These are phyloP conservation scores for Mortierella sp. DNA, from an alignment of 371 early-diverging fungal species.

Conservation along the genomic window DNA sequence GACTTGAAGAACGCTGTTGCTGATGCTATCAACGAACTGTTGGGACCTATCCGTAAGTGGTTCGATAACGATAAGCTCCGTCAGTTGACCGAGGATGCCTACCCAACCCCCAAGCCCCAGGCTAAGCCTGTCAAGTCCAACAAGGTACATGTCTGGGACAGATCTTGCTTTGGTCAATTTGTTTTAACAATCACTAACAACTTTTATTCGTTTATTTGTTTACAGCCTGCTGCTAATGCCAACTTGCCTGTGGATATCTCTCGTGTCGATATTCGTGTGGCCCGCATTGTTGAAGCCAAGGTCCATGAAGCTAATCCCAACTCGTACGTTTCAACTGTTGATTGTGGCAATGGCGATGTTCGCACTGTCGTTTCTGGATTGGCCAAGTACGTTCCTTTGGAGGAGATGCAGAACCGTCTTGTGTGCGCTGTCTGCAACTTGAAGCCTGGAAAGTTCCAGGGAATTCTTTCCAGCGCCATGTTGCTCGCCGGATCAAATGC, in stretches of 20 bases:
- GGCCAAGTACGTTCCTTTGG: constrained; percentile 69
- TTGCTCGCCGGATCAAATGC: constrained; percentile 62
- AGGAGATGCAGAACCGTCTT: constrained; percentile 59
- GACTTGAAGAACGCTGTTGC: constrained; percentile 96
- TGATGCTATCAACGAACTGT: constrained; percentile 86
- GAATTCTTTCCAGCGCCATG: constrained; percentile 71
- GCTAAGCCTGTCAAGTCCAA: constrained; percentile 49
- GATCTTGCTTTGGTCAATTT: not conserved
- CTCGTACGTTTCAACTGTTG: constrained; percentile 67
- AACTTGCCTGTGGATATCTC: constrained; percentile 48
- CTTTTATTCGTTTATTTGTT: not conserved
- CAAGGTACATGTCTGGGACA: constrained; percentile 27
- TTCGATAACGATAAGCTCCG: constrained; percentile 74
- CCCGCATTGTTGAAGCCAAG: constrained; percentile 62
- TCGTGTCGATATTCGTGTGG: constrained; percentile 64
- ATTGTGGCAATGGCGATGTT: constrained; percentile 66
- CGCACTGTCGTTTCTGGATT: constrained; percentile 85
- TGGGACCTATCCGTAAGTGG: constrained; percentile 93
- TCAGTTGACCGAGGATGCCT: constrained; percentile 74
- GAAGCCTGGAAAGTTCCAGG: constrained; percentile 71
- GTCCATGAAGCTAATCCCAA: constrained; percentile 60
- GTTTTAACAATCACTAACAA: not conserved
- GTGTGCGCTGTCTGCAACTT: constrained; percentile 69
- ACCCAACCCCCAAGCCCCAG: constrained; percentile 68
- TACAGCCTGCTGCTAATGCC: constrained; percentile 44